Evolutionary conservation across 164 flowering plant genomes (phyloP).

Genomic region (Chimonanthus salicifolius): DNA sequence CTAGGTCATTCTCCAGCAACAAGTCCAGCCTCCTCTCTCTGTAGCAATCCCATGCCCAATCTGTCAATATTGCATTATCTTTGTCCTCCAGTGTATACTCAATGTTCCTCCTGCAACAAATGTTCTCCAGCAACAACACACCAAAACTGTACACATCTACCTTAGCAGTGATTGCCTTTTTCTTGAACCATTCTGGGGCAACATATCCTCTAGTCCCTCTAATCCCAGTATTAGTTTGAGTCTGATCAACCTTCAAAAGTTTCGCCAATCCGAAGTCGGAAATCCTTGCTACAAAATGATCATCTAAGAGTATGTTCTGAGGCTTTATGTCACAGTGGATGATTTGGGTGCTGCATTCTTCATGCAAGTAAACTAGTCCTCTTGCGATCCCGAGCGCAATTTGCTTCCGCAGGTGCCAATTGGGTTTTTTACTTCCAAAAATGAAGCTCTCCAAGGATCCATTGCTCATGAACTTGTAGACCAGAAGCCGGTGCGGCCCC

Average conservation of each 20-base stretch:
- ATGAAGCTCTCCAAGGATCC: constrained; percentile 18
- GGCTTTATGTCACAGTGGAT: constrained; percentile 29
- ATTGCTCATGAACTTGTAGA: constrained; percentile 25
- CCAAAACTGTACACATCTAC: constrained; percentile 23
- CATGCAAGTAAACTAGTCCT: constrained; percentile 21
- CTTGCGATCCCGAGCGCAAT: constrained; percentile 21
- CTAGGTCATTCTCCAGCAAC: constrained; percentile 14
- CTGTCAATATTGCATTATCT: constrained; percentile 6
- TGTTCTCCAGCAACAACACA: constrained; percentile 16
- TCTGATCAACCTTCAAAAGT: constrained; percentile 18
- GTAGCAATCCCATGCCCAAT: constrained; percentile 24
- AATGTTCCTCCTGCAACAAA: constrained; percentile 14
- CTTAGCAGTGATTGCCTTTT: constrained; percentile 10
- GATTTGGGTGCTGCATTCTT: constrained; percentile 20
- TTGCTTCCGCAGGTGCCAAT: constrained; percentile 14
- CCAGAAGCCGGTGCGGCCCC: constrained; percentile 13
- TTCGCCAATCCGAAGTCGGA: constrained; percentile 28
- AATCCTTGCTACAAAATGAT: constrained; percentile 6
- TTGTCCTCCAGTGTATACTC: not conserved
- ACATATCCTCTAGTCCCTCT: constrained; percentile 25
- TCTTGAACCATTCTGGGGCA: constrained; percentile 24
- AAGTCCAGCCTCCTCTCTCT: not conserved
- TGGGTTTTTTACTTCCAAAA: constrained; percentile 13
- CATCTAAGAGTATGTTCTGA: constrained; percentile 23
- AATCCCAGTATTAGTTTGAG: constrained; percentile 15